Conservation (phyloP, 495 filamentous ascomycete genomes). For the Jackrogersella multiformis region DNA sequence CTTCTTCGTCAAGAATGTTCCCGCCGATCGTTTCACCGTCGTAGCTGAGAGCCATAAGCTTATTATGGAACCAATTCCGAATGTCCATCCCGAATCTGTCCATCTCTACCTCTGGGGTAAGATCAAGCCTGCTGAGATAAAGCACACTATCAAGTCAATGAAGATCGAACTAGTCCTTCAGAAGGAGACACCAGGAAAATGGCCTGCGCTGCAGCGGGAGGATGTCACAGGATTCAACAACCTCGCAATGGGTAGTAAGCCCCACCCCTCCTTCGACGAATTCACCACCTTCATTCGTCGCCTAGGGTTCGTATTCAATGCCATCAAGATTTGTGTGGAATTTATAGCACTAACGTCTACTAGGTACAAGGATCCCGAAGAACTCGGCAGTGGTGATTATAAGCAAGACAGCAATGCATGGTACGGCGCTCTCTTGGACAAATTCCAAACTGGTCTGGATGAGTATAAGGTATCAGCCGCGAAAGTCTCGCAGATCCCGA, state of each 20-base stretch:
- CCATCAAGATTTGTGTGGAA: background rate
- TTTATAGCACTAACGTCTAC: conserved; percentile 14
- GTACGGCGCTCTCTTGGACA: conserved; percentile 35
- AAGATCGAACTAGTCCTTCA: conserved; percentile 85
- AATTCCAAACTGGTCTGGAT: conserved; percentile 22
- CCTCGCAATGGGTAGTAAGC: conserved; percentile 16
- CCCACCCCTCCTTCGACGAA: conserved; percentile 16
- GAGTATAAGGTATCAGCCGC: conserved; percentile 10
- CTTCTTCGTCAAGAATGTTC: conserved; percentile 53
- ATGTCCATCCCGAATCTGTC: conserved; percentile 50
- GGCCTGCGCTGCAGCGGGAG: conserved; percentile 72
- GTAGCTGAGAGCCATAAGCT: conserved; percentile 42
- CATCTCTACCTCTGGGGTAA: conserved; percentile 73
- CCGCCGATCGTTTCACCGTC: conserved; percentile 47
- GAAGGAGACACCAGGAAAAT: conserved; percentile 78
- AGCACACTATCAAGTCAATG: conserved; percentile 71
- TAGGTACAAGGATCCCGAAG: conserved; percentile 27
- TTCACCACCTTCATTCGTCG: conserved; percentile 26
- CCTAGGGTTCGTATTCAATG: conserved; percentile 37
- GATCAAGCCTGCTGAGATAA: conserved; percentile 69
- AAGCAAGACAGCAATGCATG: conserved; percentile 12
- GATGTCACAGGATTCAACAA: conserved; percentile 42
- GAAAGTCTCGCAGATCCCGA: conserved; percentile 12
- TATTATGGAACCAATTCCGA: conserved; percentile 25
- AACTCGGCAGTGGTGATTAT: conserved; percentile 30